A percentile compares a stretch with the other conserved stretches of the same genome.
phyloP scores from a whole-genome alignment of 371 early-diverging fungal genomes.

The Phascolomyces articulosus region DNA sequence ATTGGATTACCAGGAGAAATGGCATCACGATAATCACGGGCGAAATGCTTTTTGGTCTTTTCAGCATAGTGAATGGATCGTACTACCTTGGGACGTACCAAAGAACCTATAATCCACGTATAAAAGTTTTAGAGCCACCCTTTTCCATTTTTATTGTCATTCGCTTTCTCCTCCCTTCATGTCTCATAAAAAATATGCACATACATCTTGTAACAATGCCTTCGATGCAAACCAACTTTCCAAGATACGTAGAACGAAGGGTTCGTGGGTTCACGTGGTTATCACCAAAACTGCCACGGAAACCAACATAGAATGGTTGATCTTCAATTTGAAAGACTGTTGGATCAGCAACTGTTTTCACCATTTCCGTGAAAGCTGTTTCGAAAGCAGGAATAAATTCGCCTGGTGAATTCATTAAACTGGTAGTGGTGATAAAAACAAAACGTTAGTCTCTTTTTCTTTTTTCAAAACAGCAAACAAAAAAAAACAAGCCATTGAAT shows the following conservation, averaged over 20 bases:
- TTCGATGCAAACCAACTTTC: constrained; percentile 94
- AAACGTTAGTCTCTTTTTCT: neutral
- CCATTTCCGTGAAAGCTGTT: constrained; percentile 73
- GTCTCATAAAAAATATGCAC: constrained; percentile 5
- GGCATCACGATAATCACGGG: constrained; percentile 92
- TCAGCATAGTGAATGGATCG: constrained; percentile 95
- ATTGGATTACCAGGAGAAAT: constrained; percentile 59
- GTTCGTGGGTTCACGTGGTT: constrained; percentile 91
- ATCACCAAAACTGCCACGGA: constrained; percentile 95
- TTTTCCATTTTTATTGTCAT: too few species aligned
- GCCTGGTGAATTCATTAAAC: constrained; percentile 76
- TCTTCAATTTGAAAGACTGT: constrained; percentile 42
- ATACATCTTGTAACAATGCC: constrained; percentile 98
- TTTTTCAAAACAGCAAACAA: neutral
- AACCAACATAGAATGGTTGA: constrained; percentile 77
- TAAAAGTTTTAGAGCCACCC: too few species aligned
- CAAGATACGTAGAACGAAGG: constrained; percentile 82
- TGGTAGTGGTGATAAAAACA: constrained; percentile 14
- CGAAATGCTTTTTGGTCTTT: constrained; percentile 79
- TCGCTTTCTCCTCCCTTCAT: too few species aligned
- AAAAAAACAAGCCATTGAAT: neutral
- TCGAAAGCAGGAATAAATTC: constrained; percentile 90
- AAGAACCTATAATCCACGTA: constrained; percentile 79
- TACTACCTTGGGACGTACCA: constrained; percentile 97
- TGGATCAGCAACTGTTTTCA: constrained; percentile 33